These are phyloP conservation scores for Knufia petricola DNA, from an alignment of 2,329 filamentous ascomycete species.

Conservation along the genomic window DNA sequence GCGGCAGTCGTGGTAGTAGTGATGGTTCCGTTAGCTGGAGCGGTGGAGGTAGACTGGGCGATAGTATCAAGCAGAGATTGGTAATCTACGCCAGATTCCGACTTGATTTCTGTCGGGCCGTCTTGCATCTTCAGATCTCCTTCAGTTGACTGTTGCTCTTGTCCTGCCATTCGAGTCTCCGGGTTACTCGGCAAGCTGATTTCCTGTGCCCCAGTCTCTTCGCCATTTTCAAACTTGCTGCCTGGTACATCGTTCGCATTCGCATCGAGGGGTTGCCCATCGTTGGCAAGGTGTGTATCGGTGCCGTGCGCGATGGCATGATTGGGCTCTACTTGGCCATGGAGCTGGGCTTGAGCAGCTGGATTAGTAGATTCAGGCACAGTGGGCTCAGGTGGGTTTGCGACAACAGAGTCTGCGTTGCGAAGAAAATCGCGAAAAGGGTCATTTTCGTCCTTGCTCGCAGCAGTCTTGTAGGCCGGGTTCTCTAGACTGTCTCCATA, in stretches of 20 bases:
- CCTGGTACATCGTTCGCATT: too few species aligned
- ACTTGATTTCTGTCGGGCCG: neutral
- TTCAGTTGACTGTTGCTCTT: neutral
- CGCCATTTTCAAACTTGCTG: too few species aligned
- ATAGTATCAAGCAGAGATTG: conserved; percentile 42
- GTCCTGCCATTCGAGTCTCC: neutral
- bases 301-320: neutral
- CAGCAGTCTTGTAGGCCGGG: conserved; percentile 16
- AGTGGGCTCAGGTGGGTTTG: conserved; percentile 8
- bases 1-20: conserved; percentile 23
- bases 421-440: conserved; percentile 21
- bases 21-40: conserved; percentile 23
- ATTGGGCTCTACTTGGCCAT: neutral
- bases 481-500: conserved; percentile 17
- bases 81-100: conserved; percentile 36
- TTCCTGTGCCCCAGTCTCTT: neutral
- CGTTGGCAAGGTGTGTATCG: neutral
- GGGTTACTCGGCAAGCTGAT: neutral
- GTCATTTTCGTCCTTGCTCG: conserved; percentile 24
- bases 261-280: neutral
- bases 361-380: conserved; percentile 8
- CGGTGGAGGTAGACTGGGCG: conserved; percentile 29
- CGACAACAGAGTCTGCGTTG: conserved; percentile 17
- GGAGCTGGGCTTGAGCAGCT: neutral
- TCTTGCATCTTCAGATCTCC: neutral